Evolutionary conservation across 768 basidiomycete species (phyloP).

Genomic region (Suillus hirtellus): DNA sequence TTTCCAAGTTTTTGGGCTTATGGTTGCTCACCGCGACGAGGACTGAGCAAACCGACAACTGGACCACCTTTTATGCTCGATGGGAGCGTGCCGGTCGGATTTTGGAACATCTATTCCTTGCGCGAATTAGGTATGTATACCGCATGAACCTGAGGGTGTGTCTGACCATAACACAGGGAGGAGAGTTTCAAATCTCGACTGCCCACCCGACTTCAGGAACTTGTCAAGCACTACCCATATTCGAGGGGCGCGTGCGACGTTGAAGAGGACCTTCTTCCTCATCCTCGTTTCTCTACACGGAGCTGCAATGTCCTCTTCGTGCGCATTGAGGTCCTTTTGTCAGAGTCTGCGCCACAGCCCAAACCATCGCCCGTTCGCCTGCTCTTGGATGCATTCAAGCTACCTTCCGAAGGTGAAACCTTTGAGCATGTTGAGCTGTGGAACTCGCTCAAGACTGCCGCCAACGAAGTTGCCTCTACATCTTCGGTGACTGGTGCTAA

Average conservation of each 20-base stretch:
- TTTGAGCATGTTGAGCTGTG: conserved; percentile 47
- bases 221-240: conserved; percentile 73
- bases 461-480: conserved; percentile 31
- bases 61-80: conserved; percentile 63
- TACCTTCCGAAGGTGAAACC: conserved; percentile 32
- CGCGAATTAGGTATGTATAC: conserved; percentile 60
- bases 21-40: conserved; percentile 64
- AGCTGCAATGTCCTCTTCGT: conserved; percentile 65
- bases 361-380: conserved; percentile 59
- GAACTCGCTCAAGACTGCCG: conserved; percentile 51
- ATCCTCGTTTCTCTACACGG: conserved; percentile 69
- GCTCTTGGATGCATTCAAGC: conserved; percentile 62
- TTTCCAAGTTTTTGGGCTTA: conserved; percentile 70
- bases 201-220: conserved; percentile 69
- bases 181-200: conserved; percentile 55
- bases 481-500: conserved; percentile 20
- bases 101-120: conserved; percentile 75
- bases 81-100: conserved; percentile 77
- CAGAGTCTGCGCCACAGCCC: conserved; percentile 33
- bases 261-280: conserved; percentile 51
- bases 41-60: conserved; percentile 54
- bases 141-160: not conserved
- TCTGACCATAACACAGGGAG: conserved; percentile 42
- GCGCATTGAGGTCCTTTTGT: conserved; percentile 58
- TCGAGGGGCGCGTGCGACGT: conserved; percentile 27